Percentiles rank a stretch among this genome's conserved stretches.
Conservation (phyloP, 225 moss, liverwort and hornwort species). For the Neckera pumila region DNA sequence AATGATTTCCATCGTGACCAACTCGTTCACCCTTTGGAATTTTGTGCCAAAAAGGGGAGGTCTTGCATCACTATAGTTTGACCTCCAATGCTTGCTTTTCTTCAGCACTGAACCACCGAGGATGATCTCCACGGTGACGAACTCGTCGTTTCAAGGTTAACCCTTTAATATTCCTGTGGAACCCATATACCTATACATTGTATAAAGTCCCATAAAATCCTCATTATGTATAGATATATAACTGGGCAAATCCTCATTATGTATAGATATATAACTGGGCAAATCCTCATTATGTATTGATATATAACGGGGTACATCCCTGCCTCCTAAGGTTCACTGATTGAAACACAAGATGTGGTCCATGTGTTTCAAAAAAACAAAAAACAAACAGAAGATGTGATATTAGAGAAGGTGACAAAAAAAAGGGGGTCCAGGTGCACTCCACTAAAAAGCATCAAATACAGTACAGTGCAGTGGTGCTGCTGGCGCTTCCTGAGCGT, state of each 20-base stretch:
- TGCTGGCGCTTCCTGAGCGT: background rate
- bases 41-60: background rate
- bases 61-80: too few species aligned
- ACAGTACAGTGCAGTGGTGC: background rate
- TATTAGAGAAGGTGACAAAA: background rate
- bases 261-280: background rate
- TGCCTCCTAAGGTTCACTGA: too few species aligned
- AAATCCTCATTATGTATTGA: background rate
- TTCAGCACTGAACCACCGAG: too few species aligned
- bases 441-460: too few species aligned
- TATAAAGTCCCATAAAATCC: background rate
- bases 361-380: too few species aligned
- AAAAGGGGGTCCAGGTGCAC: background rate
- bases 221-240: background rate
- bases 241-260: background rate
- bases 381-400: background rate
- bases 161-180: background rate
- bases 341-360: background rate
- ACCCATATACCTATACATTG: background rate
- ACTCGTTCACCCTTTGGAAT: background rate
- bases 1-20: background rate
- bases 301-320: background rate
- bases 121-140: background rate
- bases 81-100: background rate
- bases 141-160: background rate